Percentiles rank a stretch among this genome's conserved stretches.
Conservation (phyloP, 2,329 filamentous ascomycete genomes). For the Leptographium galeiforme region DNA sequence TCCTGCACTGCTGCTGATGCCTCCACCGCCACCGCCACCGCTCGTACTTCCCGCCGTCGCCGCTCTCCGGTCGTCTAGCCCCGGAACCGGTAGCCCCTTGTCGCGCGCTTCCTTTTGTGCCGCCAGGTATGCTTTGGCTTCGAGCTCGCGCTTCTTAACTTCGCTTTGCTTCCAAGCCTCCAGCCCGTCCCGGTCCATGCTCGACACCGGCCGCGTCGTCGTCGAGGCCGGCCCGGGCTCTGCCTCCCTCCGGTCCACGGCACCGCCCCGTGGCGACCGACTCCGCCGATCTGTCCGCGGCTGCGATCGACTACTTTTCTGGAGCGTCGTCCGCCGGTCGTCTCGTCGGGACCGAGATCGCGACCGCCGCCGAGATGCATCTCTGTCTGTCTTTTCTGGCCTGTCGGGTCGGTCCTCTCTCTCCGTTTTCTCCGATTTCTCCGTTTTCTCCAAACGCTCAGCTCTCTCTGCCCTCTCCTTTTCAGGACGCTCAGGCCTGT, state of each 20-base stretch:
- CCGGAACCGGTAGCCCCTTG: slow-evolving; percentile 43
- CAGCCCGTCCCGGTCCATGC: slow-evolving; percentile 31
- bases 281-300: not conserved
- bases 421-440: not conserved
- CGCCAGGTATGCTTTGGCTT: slow-evolving; percentile 51
- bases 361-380: not conserved
- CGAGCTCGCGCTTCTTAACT: slow-evolving; percentile 47
- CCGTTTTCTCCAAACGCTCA: too few species aligned
- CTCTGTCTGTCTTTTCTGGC: too few species aligned
- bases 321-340: not conserved
- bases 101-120: slow-evolving; percentile 46
- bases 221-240: slow-evolving; percentile 16
- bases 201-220: slow-evolving; percentile 22
- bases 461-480: not conserved
- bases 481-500: not conserved
- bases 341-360: slow-evolving; percentile 2
- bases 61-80: slow-evolving; percentile 38
- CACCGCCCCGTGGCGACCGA: not conserved
- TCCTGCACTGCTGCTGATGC: not conserved
- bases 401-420: too few species aligned
- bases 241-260: slow-evolving; percentile 1
- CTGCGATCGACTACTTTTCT: slow-evolving; percentile 7
- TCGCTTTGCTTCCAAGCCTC: slow-evolving; percentile 48
- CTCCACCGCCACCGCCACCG: not conserved
- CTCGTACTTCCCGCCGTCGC: slow-evolving; percentile 5